These are phyloP conservation scores for Dactylorhiza incarnata DNA, from an alignment of 106 monocot genomes.

Conservation along the genomic window DNA sequence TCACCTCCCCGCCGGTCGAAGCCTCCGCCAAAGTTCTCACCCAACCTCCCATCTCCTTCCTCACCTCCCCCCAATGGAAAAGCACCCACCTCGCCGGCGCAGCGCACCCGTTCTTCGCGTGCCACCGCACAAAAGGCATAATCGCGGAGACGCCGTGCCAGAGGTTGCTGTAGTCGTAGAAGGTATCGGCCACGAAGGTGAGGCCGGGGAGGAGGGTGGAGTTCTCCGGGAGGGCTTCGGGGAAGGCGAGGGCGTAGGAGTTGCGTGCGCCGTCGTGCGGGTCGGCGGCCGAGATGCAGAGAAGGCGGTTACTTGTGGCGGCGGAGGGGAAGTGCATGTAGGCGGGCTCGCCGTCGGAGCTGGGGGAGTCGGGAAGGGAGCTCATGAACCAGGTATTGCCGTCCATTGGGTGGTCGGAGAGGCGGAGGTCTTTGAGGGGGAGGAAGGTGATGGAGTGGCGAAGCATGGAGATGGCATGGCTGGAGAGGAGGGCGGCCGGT, in stretches of 20 bases:
- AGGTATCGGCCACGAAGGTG: slow-evolving; percentile 35
- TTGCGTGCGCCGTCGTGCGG: slow-evolving; percentile 10
- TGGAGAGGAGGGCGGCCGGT: not conserved
- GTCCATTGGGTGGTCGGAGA: slow-evolving; percentile 10
- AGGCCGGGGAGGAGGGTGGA: slow-evolving; percentile 16
- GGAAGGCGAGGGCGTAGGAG: slow-evolving; percentile 9
- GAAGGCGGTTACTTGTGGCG: not conserved
- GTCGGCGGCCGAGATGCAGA: slow-evolving; percentile 10
- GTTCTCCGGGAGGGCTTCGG: slow-evolving; percentile 11
- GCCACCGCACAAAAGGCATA: slow-evolving; percentile 32
- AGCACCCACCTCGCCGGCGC: slow-evolving; percentile 33
- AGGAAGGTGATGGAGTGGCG: slow-evolving; percentile 17
- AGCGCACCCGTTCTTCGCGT: slow-evolving; percentile 16
- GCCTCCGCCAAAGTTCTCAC: slow-evolving; percentile 20
- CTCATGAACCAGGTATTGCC: slow-evolving; percentile 29
- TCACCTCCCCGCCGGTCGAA: slow-evolving; percentile 13
- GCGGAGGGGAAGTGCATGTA: slow-evolving; percentile 13
- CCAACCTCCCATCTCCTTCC: slow-evolving; percentile 22
- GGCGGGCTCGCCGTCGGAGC: slow-evolving; percentile 4
- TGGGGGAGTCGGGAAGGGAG: slow-evolving; percentile 12
- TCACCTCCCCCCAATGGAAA: slow-evolving; percentile 39
- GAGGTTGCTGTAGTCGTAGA: slow-evolving; percentile 39
- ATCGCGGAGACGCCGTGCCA: slow-evolving; percentile 36
- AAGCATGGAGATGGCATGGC: not conserved
- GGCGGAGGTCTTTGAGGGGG: slow-evolving; percentile 35